Conservation (phyloP, 2,329 filamentous ascomycete species). For the Trichoderma hamatum region DNA sequence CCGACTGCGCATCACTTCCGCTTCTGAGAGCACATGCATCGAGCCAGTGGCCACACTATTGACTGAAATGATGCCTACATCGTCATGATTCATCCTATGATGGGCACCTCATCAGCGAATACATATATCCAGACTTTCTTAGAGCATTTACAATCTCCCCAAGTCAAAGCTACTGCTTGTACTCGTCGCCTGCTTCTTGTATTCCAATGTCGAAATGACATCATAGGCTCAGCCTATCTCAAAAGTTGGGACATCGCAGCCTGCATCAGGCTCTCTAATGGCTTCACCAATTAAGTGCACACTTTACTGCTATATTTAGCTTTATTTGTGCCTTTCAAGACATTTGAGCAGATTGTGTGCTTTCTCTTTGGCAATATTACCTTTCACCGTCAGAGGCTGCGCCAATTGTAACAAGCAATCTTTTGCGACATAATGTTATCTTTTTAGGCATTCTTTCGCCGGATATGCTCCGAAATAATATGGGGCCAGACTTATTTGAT, state of each 20-base stretch:
- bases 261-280: background rate
- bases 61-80: background rate
- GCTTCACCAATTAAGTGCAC: background rate
- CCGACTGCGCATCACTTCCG: background rate
- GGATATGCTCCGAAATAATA: background rate
- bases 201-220: conserved; percentile 37
- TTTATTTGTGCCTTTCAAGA: background rate
- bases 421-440: background rate
- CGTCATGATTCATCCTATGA: background rate
- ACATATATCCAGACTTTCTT: background rate
- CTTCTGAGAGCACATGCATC: background rate
- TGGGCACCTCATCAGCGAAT: background rate
- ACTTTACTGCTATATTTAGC: background rate
- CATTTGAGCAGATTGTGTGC: background rate
- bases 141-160: background rate
- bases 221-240: conserved; percentile 41
- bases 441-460: background rate
- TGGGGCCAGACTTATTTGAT: background rate
- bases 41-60: background rate
- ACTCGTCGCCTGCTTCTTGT: background rate
- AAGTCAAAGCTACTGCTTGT: background rate
- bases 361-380: background rate
- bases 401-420: conserved; percentile 4
- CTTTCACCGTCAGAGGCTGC: background rate
- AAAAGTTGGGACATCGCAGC: background rate